Percentiles rank a stretch among this genome's conserved stretches.
Evolutionary conservation across 2,329 filamentous ascomycete genomes (phyloP).

Genomic region (Monilinia fructigena): DNA sequence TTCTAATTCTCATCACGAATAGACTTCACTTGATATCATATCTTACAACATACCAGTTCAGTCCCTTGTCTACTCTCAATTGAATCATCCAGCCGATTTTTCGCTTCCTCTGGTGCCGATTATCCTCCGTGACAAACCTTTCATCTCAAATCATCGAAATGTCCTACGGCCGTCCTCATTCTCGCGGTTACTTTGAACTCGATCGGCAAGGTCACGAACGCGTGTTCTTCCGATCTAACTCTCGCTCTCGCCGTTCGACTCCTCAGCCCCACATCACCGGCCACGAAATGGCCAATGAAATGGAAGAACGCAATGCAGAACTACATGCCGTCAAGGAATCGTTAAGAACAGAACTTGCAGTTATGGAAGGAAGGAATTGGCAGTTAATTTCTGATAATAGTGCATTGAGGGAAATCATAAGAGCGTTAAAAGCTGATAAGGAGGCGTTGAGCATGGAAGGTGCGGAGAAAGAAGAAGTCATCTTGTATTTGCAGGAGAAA

Average conservation of each 20-base stretch:
- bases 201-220: neutral
- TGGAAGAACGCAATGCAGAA: conserved; percentile 10
- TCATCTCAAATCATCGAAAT: neutral
- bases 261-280: neutral
- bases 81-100: neutral
- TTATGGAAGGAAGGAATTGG: neutral
- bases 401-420: neutral
- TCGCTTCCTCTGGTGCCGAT: neutral
- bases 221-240: neutral
- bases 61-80: neutral
- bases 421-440: neutral
- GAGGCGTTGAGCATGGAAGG: neutral
- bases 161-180: conserved; percentile 4
- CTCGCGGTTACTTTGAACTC: neutral
- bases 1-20: neutral
- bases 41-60: neutral
- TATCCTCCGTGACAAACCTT: too few relatives aligned
- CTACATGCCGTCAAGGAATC: neutral
- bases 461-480: neutral
- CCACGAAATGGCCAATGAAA: conserved; percentile 4
- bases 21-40: neutral
- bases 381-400: neutral
- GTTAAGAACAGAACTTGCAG: neutral
- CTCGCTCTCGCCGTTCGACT: neutral
- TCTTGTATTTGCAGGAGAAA: neutral